phyloP scores from a whole-genome alignment of 2,329 filamentous ascomycete genomes.

The Corniculantispora saksenae region DNA sequence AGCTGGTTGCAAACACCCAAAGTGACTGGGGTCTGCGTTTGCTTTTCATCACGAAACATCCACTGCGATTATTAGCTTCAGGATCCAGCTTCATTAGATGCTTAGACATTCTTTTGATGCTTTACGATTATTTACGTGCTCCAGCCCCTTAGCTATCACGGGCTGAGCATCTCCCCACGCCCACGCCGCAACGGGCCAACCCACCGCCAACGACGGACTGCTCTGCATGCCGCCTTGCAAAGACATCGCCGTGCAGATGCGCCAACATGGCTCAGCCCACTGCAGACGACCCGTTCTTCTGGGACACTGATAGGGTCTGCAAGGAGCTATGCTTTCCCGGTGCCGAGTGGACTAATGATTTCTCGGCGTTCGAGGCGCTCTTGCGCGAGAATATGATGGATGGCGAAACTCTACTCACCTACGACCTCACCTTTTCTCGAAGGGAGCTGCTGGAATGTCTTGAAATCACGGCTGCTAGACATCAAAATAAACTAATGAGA shows the following conservation, averaged over 20 bases:
- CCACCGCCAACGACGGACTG: too few species aligned
- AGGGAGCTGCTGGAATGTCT: constrained; percentile 55
- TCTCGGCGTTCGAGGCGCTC: constrained; percentile 50
- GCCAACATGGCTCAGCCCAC: constrained; percentile 27
- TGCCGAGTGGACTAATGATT: constrained; percentile 53
- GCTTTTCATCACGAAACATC: background rate
- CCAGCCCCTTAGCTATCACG: background rate
- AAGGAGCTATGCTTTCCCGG: constrained; percentile 61
- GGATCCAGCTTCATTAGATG: too few species aligned
- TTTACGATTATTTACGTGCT: background rate
- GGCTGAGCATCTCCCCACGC: too few species aligned
- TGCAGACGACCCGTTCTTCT: constrained; percentile 68
- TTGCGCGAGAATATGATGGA: constrained; percentile 65
- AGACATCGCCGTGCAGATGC: background rate
- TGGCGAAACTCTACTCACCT: constrained; percentile 64
- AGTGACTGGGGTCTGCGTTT: background rate
- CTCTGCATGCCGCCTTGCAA: background rate
- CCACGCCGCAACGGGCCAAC: too few species aligned
- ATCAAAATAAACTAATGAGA: constrained; percentile 57
- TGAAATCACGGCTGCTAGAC: constrained; percentile 57
- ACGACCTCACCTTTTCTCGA: constrained; percentile 51
- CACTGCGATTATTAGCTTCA: background rate
- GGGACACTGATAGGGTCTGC: constrained; percentile 69
- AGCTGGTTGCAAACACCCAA: background rate
- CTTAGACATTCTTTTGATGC: background rate